Base-by-base conservation (phyloP, 805 yeast genomes). In the Candida mattraensis region DNA sequence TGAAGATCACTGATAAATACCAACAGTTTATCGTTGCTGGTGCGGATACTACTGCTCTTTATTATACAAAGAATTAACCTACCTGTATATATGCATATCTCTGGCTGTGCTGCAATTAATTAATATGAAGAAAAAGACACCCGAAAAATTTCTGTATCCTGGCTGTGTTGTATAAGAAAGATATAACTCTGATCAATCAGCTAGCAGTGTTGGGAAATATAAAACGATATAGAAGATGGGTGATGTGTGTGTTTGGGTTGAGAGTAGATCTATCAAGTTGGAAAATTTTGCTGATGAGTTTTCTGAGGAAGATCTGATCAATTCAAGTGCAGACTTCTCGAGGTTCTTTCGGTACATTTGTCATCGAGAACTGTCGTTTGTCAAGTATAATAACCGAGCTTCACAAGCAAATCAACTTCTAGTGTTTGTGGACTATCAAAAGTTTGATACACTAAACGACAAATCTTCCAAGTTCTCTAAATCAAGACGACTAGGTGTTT, bases 21-120 rank as follows among this genome's bases (percentile, higher is more conserved):
- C 71, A 73, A 34, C 89, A 83, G 58, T 75, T 66, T 4, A 53
- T 82, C 6, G 72, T 69, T 25, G 83, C 89, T 4, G 88, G 89
- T 7, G 74, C 65, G 8, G 69, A 69, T 31, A 64, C 76, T 24
- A 72, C 84, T 21, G 89, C 83, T 25, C 67, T 85, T 19, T 84
- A 61, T 60, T 85, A 83, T 64, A 67, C 61, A 23, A 30, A 28
- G 24, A 31, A 23, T n/a, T n/a, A n/a, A n/a, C n/a, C n/a, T n/a
- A n/a, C n/a, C n/a, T n/a, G n/a, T n/a, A n/a, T n/a, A n/a, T n/a
- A n/a, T n/a, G n/a, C n/a, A n/a, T n/a, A n/a, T n/a, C 26, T 24
- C 12, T 12, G 11, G 14, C 9, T 13, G 28, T 15, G 27, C 14
- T n/a, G 16, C 28, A 24, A n/a, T n/a, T n/a, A n/a, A n/a, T n/a